A percentile compares a stretch with the other conserved stretches of the same genome.
phyloP scores from a whole-genome alignment of 2,329 filamentous ascomycete species.

The Chrysosporium queenslandicum region DNA sequence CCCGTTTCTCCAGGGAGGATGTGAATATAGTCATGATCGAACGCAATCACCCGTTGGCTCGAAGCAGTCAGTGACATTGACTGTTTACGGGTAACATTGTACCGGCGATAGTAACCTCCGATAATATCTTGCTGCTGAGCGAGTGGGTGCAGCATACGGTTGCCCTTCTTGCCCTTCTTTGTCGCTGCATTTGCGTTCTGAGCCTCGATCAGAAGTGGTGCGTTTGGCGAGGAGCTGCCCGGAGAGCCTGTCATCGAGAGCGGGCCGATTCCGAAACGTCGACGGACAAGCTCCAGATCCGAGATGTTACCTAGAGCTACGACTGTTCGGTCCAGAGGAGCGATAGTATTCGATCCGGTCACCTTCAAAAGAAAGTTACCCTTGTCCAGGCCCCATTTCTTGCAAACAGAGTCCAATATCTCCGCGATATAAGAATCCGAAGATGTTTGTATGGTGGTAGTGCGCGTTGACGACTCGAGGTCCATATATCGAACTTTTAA shows the following conservation, averaged over 20 bases:
- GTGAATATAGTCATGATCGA: slow-evolving; percentile 57
- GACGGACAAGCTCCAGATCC: slow-evolving; percentile 52
- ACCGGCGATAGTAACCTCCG: slow-evolving; percentile 49
- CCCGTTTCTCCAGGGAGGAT: slow-evolving; percentile 49
- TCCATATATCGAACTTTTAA: slow-evolving; percentile 53
- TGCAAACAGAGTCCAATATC: slow-evolving; percentile 53
- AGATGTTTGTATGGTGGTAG: slow-evolving; percentile 48
- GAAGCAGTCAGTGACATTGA: slow-evolving; percentile 55
- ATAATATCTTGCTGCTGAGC: slow-evolving; percentile 39
- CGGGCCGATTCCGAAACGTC: slow-evolving; percentile 52
- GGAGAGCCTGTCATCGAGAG: slow-evolving; percentile 49
- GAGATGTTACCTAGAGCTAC: slow-evolving; percentile 52
- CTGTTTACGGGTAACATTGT: slow-evolving; percentile 55
- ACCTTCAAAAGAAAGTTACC: slow-evolving; percentile 55
- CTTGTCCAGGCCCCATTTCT: slow-evolving; percentile 54
- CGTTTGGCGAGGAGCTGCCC: slow-evolving; percentile 53
- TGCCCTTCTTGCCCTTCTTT: slow-evolving; percentile 38
- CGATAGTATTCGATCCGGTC: slow-evolving; percentile 52
- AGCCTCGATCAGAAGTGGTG: slow-evolving; percentile 48
- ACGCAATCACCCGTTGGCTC: slow-evolving; percentile 50
- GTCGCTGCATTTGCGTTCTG: slow-evolving; percentile 22
- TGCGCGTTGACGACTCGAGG: slow-evolving; percentile 46
- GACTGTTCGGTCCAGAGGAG: slow-evolving; percentile 54
- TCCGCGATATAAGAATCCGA: slow-evolving; percentile 60
- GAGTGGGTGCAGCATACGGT: slow-evolving; percentile 37